These are phyloP conservation scores for Cystobasidiaceae sp. DNA, from an alignment of 1,284 basidiomycete species.

Conservation along the genomic window DNA sequence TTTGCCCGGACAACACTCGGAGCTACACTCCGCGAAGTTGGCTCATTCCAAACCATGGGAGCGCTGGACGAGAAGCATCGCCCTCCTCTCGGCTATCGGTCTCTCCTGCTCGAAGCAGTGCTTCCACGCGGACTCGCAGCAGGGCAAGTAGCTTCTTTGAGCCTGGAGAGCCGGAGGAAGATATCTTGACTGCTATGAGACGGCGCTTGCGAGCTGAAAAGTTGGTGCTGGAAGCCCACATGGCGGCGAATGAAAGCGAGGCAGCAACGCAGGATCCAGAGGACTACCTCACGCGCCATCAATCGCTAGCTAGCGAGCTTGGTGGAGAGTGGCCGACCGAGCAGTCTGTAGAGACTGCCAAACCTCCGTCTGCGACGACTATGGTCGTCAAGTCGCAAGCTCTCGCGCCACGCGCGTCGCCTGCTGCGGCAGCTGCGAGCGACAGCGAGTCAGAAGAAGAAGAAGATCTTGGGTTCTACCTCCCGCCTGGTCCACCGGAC, in stretches of 20 bases:
- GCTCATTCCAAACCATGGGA: too few relatives aligned
- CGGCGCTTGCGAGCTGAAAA: not conserved
- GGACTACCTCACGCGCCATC: slow-evolving; percentile 8
- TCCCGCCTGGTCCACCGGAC: slow-evolving; percentile 27
- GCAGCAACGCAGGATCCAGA: not conserved
- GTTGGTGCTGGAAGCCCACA: not conserved
- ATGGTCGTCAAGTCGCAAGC: too few relatives aligned
- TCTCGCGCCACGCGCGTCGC: too few relatives aligned
- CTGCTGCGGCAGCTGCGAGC: too few relatives aligned
- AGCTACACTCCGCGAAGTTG: not conserved
- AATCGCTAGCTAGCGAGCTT: slow-evolving; percentile 58
- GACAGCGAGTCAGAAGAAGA: slow-evolving; percentile 44
- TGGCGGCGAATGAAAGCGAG: too few relatives aligned
- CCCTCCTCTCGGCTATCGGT: not conserved
- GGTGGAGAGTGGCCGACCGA: slow-evolving; percentile 47
- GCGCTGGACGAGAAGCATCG: too few relatives aligned
- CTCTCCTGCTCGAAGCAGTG: not conserved
- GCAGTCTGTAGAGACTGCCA: too few relatives aligned
- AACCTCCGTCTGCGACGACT: too few relatives aligned
- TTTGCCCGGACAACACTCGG: slow-evolving; percentile 6
- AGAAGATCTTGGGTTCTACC: slow-evolving; percentile 4
- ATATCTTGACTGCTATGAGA: not conserved
- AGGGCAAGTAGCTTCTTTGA: slow-evolving; percentile 9
- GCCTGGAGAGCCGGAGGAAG: not conserved
- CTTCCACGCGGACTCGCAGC: not conserved